Percentiles rank a stretch among this genome's conserved stretches.
phyloP scores from a whole-genome alignment of 176 grass and related monocot species.

The Phoenix roebelenii region DNA sequence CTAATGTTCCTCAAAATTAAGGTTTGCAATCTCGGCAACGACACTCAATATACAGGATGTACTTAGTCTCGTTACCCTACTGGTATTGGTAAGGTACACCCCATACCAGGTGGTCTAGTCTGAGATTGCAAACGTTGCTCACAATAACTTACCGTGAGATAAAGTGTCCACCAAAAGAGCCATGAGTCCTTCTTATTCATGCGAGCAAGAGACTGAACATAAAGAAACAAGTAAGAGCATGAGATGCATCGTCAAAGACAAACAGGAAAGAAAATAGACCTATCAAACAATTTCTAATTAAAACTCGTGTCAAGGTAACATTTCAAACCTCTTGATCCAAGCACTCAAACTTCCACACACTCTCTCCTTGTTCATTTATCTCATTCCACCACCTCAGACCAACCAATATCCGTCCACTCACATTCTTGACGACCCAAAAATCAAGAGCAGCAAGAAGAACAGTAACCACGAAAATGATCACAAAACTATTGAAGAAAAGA shows the following conservation, averaged over 20 bases:
- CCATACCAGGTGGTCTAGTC: too few relatives aligned
- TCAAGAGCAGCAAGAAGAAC: slow-evolving; percentile 92
- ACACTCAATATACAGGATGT: too few relatives aligned
- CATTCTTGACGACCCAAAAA: slow-evolving; percentile 99
- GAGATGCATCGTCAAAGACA: too few relatives aligned
- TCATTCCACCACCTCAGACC: slow-evolving; percentile 99
- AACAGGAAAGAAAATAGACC: too few relatives aligned
- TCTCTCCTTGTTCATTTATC: slow-evolving; percentile 79
- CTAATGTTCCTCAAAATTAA: too few relatives aligned
- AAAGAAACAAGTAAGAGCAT: too few relatives aligned
- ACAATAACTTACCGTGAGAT: slow-evolving; percentile 57
- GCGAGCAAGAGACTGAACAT: slow-evolving; percentile 62
- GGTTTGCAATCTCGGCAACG: too few relatives aligned
- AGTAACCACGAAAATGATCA: slow-evolving; percentile 97
- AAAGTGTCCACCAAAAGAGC: slow-evolving; percentile 99
- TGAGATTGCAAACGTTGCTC: too few relatives aligned
- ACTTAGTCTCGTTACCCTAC: too few relatives aligned
- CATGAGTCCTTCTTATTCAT: slow-evolving; percentile 99
- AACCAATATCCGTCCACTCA: slow-evolving; percentile 88
- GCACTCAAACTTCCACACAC: slow-evolving; percentile 92
- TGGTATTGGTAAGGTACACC: too few relatives aligned
- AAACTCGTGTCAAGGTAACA: neutral
- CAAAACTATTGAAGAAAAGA: slow-evolving; percentile 85
- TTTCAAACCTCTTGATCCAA: slow-evolving; percentile 71
- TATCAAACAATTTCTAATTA: too few relatives aligned